A percentile compares a stretch with the other conserved stretches of the same genome.
Evolutionary conservation across 371 early-diverging fungal species (phyloP).

Genomic region (Dinochytrium kinnereticum): DNA sequence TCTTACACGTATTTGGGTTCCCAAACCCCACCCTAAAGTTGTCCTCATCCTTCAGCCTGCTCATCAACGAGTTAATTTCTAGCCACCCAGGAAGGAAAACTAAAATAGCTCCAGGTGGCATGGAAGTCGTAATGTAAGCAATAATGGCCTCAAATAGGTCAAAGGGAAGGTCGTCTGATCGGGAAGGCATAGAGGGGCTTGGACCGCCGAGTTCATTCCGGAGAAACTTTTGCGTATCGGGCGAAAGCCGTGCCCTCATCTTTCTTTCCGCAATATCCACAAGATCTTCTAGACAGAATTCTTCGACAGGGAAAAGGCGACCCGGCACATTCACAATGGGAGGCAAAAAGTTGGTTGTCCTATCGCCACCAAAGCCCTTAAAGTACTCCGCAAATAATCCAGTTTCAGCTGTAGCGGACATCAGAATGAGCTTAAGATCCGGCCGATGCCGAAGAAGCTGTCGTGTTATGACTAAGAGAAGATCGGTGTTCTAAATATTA

Average conservation of each 20-base stretch:
- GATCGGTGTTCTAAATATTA: slow-evolving; percentile 55
- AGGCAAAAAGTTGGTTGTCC: slow-evolving; percentile 57
- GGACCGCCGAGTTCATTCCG: slow-evolving; percentile 27
- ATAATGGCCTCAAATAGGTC: slow-evolving; percentile 70
- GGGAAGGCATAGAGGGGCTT: slow-evolving; percentile 45
- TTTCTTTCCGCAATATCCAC: slow-evolving; percentile 32
- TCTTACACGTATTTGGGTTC: slow-evolving; percentile 16
- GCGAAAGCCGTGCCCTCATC: neutral
- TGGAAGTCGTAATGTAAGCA: slow-evolving; percentile 60
- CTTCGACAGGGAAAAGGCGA: slow-evolving; percentile 78
- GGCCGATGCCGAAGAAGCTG: slow-evolving; percentile 35
- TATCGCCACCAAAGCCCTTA: slow-evolving; percentile 24
- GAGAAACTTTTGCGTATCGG: slow-evolving; percentile 28
- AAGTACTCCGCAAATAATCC: slow-evolving; percentile 56
- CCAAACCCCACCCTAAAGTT: slow-evolving; percentile 33
- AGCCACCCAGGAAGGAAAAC: slow-evolving; percentile 90
- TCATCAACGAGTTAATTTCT: slow-evolving; percentile 57
- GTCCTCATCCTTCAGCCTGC: slow-evolving; percentile 35
- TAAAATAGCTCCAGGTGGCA: slow-evolving; percentile 73
- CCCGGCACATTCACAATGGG: slow-evolving; percentile 82
- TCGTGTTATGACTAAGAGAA: slow-evolving; percentile 56
- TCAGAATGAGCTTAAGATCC: slow-evolving; percentile 61
- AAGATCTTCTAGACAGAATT: slow-evolving; percentile 77
- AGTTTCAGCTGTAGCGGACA: slow-evolving; percentile 59
- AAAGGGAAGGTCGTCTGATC: slow-evolving; percentile 62